These are phyloP conservation scores for Talaromyces liani DNA, from an alignment of 495 filamentous ascomycete species.

Conservation along the genomic window DNA sequence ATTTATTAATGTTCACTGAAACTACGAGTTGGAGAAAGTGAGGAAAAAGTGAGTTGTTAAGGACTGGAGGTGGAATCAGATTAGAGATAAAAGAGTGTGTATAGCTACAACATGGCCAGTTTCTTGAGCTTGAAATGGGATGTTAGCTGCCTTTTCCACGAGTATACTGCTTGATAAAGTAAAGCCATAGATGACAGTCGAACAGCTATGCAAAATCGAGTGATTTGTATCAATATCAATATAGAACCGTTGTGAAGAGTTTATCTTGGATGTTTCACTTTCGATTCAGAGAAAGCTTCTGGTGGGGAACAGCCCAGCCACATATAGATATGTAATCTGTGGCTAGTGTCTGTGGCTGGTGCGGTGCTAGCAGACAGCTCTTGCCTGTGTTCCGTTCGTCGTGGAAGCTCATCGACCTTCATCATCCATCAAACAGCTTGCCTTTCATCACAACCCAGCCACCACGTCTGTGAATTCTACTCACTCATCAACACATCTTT, in stretches of 20 bases:
- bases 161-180: neutral
- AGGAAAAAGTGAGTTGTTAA: neutral
- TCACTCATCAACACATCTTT: neutral
- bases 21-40: neutral
- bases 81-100: neutral
- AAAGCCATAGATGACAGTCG: neutral
- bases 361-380: neutral
- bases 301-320: neutral
- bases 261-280: neutral
- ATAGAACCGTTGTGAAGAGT: neutral
- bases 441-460: neutral
- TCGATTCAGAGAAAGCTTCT: neutral
- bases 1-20: neutral
- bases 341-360: neutral
- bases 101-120: neutral
- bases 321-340: neutral
- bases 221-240: neutral
- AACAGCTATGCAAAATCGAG: neutral
- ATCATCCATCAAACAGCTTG: neutral
- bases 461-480: neutral
- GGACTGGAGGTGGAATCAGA: neutral
- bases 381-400: neutral
- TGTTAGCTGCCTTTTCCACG: neutral
- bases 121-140: neutral
- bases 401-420: conserved; percentile 6